Base-by-base conservation (phyloP, 495 filamentous ascomycete species). In the Aspergillus ellipticus region DNA sequence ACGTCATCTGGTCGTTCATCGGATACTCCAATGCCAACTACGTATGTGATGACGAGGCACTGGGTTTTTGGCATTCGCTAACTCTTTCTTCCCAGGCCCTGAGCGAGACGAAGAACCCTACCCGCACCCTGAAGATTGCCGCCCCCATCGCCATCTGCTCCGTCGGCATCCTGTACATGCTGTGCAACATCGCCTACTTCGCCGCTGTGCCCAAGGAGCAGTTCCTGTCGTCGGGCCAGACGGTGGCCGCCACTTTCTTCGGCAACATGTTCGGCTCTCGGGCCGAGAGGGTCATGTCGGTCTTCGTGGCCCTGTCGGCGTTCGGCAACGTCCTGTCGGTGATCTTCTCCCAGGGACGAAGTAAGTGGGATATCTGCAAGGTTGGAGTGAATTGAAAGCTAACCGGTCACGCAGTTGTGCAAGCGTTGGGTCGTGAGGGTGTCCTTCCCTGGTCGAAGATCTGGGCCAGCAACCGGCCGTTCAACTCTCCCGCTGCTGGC, bases 151-250 rank as follows among this genome's bases (percentile, higher is more conserved):
- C 85, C 13, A 77, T 88, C 17, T 76, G 69, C 22, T 74, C 77
- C 8, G 85, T 88, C 21, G 79, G 81, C 0, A 70, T 89, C 24
- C 69, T 88, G 0, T 89, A 88, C 69, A 83, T 89, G 68, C 64
- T 89, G 21, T 81, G 79, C 61, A 89, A 89, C 68, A 81, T 89
- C 47, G 85, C 86, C 53, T 89, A 89, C 66, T 88, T 89, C 56
- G 83, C 83, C 4, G 86, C 83, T 0, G 84, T 89, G 6, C 77
- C 83, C 19, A 84, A 82, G 56, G 75, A 80, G 16, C 82, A 88
- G 46, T 81, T 89, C 59, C 69, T 83, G 8, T 71, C 71, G 4
- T 82, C 82, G 0, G 81, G 80, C 19, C 76, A 79, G 15, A 78
- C 87, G 9, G 79, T 88, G 17, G 86, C 85, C 2, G 85, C 82